phyloP scores from a whole-genome alignment of 768 basidiomycete genomes.

The Collybia mongolica region DNA sequence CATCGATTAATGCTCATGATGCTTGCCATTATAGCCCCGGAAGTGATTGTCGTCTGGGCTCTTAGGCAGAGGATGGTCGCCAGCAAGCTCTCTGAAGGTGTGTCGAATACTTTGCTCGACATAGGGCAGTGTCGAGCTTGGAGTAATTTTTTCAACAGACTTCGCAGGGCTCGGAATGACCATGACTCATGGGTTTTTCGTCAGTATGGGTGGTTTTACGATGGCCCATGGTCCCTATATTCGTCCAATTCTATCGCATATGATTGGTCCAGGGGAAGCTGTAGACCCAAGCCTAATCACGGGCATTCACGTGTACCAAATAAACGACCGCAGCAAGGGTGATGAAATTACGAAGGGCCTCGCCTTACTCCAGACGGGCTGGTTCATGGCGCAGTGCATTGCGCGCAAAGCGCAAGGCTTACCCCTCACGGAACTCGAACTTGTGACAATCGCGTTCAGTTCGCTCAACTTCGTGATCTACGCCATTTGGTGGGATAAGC shows the following conservation, averaged over 20 bases:
- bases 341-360: slow-evolving; percentile 9
- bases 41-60: slow-evolving; percentile 9
- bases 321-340: slow-evolving; percentile 9
- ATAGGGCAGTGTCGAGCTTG: background rate
- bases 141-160: background rate
- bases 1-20: background rate
- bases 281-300: background rate
- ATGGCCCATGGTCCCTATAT: background rate
- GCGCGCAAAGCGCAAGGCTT: background rate
- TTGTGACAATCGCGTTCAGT: background rate
- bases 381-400: background rate
- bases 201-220: slow-evolving; percentile 11
- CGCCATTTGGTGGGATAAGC: background rate
- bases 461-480: background rate
- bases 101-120: background rate
- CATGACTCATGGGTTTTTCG: slow-evolving; percentile 3
- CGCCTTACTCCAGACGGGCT: slow-evolving; percentile 2
- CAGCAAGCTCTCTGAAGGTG: background rate
- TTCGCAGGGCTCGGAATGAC: slow-evolving; percentile 2
- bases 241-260: background rate
- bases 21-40: slow-evolving; percentile 1
- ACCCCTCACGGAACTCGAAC: background rate
- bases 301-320: background rate
- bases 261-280: background rate
- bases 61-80: slow-evolving; percentile 8